These are phyloP conservation scores for Albugo candida DNA, from an alignment of 352 stramenopile genomes.

Conservation along the genomic window DNA sequence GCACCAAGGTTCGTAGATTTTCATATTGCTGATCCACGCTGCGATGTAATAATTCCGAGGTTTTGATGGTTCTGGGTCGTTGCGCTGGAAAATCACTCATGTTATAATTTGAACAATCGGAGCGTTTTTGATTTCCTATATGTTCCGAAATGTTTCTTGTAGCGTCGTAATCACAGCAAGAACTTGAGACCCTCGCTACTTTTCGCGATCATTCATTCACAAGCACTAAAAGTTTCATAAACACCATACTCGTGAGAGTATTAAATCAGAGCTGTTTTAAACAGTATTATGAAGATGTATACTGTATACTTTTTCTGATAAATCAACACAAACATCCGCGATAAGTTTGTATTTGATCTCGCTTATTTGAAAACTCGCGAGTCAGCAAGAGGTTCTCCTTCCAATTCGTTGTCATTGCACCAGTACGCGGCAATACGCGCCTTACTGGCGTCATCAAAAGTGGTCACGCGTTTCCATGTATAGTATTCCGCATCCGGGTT, in stretches of 20 bases:
- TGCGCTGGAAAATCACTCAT: conserved; percentile 62
- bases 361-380: conserved; percentile 90
- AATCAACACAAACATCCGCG: too few species aligned
- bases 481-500: conserved; percentile 89
- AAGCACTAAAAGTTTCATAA: background rate
- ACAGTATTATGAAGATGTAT: conserved; percentile 1
- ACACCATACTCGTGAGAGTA: background rate
- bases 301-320: background rate
- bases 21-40: conserved; percentile 73
- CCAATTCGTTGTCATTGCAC: conserved; percentile 74
- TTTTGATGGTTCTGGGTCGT: conserved; percentile 34
- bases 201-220: background rate
- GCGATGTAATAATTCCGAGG: conserved; percentile 55
- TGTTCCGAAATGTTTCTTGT: background rate
- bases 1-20: conserved; percentile 48
- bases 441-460: conserved; percentile 54
- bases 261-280: background rate
- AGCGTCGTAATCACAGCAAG: background rate
- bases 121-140: conserved; percentile 8
- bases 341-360: background rate
- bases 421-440: conserved; percentile 70
- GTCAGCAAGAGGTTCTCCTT: conserved; percentile 79
- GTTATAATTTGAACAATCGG: background rate
- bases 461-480: conserved; percentile 75
- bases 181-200: background rate